Conservation (phyloP, 108 stramenopile genomes). For the Stephanodiscus minutulus region DNA sequence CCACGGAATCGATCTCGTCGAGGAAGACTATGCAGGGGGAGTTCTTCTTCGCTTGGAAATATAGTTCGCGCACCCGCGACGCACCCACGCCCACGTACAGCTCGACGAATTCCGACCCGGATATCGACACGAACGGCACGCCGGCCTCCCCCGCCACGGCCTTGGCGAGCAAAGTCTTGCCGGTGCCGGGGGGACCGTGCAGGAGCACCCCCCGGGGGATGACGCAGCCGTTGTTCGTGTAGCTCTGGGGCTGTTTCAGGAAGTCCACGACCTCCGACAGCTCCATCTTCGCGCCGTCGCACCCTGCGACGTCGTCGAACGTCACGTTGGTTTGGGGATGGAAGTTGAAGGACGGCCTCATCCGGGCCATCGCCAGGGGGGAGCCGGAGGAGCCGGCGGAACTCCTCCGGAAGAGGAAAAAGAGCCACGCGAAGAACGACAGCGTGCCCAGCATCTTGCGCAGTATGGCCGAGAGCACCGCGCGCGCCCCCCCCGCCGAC, state of each 20-base stretch:
- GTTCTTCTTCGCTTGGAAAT: constrained; percentile 92
- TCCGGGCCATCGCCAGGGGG: constrained; percentile 67
- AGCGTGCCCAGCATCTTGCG: constrained; percentile 76
- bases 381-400: constrained; percentile 9
- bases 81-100: constrained; percentile 99
- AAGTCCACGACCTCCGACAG: constrained; percentile 97
- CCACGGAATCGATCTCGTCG: constrained; percentile 98
- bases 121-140: constrained; percentile 93
- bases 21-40: constrained; percentile 98
- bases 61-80: constrained; percentile 94
- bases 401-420: constrained; percentile 79
- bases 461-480: constrained; percentile 24
- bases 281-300: constrained; percentile 94
- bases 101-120: constrained; percentile 97
- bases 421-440: constrained; percentile 82
- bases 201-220: constrained; percentile 82
- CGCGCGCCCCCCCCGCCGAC: neutral
- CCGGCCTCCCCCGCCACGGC: constrained; percentile 98
- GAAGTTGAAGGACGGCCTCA: constrained; percentile 59
- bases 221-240: constrained; percentile 84
- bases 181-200: constrained; percentile 83
- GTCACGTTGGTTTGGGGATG: constrained; percentile 85
- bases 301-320: constrained; percentile 97
- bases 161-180: constrained; percentile 94
- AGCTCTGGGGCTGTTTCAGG: constrained; percentile 90